Conservation (phyloP, 202 grass and related monocot genomes). For the Setaria viridis region DNA sequence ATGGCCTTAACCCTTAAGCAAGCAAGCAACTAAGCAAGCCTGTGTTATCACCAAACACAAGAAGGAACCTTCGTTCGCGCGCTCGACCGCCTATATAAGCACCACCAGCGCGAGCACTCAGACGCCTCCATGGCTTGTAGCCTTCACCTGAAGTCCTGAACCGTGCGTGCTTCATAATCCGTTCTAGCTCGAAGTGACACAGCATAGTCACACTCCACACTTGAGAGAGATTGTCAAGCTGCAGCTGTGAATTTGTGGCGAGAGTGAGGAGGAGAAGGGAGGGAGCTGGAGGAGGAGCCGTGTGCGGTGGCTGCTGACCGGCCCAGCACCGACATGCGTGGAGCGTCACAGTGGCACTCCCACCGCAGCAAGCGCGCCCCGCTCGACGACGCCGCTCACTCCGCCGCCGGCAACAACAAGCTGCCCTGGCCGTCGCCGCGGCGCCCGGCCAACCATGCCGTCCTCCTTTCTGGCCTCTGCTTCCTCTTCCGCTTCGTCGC, state of each 20-base stretch:
- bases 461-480: slow-evolving; percentile 55
- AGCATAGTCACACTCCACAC: background rate
- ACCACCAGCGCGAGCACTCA: slow-evolving; percentile 13
- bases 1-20: slow-evolving; percentile 63
- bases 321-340: slow-evolving; percentile 75
- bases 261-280: background rate
- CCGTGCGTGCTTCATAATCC: background rate
- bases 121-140: slow-evolving; percentile 47
- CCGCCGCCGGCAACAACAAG: slow-evolving; percentile 28
- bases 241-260: background rate
- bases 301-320: slow-evolving; percentile 24
- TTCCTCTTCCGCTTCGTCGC: slow-evolving; percentile 65
- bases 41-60: background rate
- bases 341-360: slow-evolving; percentile 54
- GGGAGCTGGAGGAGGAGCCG: slow-evolving; percentile 15
- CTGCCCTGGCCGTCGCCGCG: slow-evolving; percentile 56
- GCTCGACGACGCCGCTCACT: background rate
- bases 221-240: background rate
- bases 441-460: slow-evolving; percentile 46
- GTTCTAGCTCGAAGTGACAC: background rate
- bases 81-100: slow-evolving; percentile 49
- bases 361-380: slow-evolving; percentile 49
- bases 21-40: background rate
- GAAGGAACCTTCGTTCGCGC: background rate
- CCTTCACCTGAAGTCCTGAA: background rate